Conservation (phyloP, 2,329 filamentous ascomycete genomes). For the Penicillium sp. region DNA sequence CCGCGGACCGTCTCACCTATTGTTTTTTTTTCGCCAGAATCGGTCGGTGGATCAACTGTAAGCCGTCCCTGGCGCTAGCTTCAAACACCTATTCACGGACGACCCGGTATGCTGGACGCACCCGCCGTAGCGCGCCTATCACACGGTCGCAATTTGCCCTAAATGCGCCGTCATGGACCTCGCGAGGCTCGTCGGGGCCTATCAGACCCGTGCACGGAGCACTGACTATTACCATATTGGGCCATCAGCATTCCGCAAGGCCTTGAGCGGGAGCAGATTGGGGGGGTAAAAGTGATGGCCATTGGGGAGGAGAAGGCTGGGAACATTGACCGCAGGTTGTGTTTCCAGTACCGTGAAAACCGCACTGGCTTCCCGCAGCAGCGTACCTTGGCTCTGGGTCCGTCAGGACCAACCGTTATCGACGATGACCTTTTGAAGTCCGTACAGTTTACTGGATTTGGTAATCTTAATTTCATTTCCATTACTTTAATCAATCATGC, state of each 20-base stretch:
- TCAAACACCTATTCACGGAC: conserved; percentile 16
- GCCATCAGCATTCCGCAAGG: too few species aligned
- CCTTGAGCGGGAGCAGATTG: not conserved
- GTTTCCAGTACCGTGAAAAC: conserved; percentile 13
- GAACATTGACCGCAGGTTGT: too few species aligned
- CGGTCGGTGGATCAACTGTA: conserved; percentile 10
- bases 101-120: conserved; percentile 11
- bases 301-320: too few species aligned
- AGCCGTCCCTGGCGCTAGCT: conserved; percentile 17
- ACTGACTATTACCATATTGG: too few species aligned
- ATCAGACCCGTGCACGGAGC: not conserved
- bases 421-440: not conserved
- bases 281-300: too few species aligned
- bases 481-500: too few species aligned
- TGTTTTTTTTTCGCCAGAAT: not conserved
- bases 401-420: conserved; percentile 18
- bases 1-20: not conserved
- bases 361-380: conserved; percentile 13
- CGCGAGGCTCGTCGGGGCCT: not conserved
- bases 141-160: conserved; percentile 4
- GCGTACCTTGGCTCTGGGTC: conserved; percentile 21
- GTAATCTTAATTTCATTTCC: not conserved
- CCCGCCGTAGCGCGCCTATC: not conserved
- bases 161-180: not conserved
- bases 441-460: not conserved